Conservation (phyloP, 805 yeast species). For the Wickerhamiella allomyrinae region DNA sequence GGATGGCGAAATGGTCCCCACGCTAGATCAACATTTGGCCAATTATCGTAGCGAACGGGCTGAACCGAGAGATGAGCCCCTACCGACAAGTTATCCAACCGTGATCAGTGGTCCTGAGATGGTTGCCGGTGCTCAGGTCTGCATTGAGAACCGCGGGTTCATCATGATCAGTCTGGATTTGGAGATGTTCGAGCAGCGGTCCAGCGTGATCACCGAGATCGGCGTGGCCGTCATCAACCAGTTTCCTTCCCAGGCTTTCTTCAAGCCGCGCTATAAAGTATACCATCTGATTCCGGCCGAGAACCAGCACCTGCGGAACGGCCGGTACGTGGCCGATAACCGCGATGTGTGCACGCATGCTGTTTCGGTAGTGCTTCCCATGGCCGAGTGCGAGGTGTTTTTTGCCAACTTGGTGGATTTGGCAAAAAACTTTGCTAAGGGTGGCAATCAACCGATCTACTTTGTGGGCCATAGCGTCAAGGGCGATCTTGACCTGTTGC, state of each 20-base stretch:
- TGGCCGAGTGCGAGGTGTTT: slow-evolving; percentile 16
- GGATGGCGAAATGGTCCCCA: no score
- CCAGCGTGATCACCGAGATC: slow-evolving; percentile 7
- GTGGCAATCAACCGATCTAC: slow-evolving; percentile 3
- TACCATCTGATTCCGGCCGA: background rate
- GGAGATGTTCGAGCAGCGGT: slow-evolving; percentile 5
- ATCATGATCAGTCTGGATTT: slow-evolving; percentile 6
- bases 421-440: slow-evolving; percentile 15
- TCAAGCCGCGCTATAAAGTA: background rate
- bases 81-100: background rate
- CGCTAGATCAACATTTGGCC: no score
- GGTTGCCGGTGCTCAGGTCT: background rate
- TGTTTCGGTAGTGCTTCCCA: slow-evolving; percentile 30
- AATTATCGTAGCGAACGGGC: no score
- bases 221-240: slow-evolving; percentile 16
- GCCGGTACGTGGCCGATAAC: slow-evolving; percentile 41
- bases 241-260: slow-evolving; percentile 26
- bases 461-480: slow-evolving; percentile 47
- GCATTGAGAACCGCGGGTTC: background rate
- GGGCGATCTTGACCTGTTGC: slow-evolving; percentile 43
- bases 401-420: background rate
- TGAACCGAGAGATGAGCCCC: background rate
- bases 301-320: slow-evolving; percentile 28
- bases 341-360: slow-evolving; percentile 38
- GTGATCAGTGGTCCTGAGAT: background rate